Base-by-base conservation (phyloP, 768 basidiomycete genomes). In the Mrakia blollopis region DNA sequence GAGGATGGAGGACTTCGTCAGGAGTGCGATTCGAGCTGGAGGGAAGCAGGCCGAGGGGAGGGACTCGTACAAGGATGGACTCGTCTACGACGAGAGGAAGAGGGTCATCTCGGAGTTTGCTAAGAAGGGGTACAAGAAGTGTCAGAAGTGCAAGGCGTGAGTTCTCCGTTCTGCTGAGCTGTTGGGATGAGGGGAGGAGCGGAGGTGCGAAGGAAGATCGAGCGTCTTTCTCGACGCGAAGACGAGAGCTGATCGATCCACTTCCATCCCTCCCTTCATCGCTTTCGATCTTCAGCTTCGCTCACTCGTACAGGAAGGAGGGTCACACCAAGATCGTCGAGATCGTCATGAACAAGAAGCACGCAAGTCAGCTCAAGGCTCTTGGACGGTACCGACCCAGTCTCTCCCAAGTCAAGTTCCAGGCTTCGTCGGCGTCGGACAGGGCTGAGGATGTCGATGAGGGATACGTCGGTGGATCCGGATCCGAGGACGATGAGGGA, bases 271-370 rank as follows among this genome's bases (percentile, higher is more conserved):
- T 35, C 65, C 30, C 0, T 3, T 28, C 11, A n/a, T n/a, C n/a
- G n/a, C 41, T 30, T 54, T 11, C 28, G n/a, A 32, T 68, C 52
- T 69, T 61, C 79, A 95, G 93, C 39, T 84, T 87, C 80, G 89
- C 88, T 3, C 94, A 92, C 82, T 93, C 94, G 0, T 93, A 92
- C 84, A 91, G 95, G 73, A 98, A 93, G 83, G 97, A 99, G 81
- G 93, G 92, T 0, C 87, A 92, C 83, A 93, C 91, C 71, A 98
- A 98, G 85, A 88, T 99, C 74, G 91, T 98, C 82, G 94, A 98
- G 85, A 92, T 93, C 81, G 94, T 95, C 80, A 87, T 98, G 44
- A 86, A 92, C 9, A 71, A 83, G 2, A 96, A 94, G 83, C 90
- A 93, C 82, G 94, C 92, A 83, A 86, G 83, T 63, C 83, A 85